Base-by-base conservation (phyloP, 768 basidiomycete genomes). In the Zangia roseola region DNA sequence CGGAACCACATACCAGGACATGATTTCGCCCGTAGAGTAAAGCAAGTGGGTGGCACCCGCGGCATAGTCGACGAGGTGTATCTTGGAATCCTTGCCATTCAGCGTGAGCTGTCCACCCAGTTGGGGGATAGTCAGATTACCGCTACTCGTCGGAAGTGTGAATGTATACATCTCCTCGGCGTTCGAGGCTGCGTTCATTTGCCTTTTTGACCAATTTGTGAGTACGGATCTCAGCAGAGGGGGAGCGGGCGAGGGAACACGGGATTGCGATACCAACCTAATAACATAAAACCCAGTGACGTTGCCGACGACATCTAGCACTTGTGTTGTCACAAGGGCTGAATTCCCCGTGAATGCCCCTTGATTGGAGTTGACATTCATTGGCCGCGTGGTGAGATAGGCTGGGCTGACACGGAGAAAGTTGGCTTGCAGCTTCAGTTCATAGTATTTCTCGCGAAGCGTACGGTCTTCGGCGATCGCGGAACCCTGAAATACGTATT, bases 1-100 rank as follows among this genome's bases (percentile, higher is more conserved):
- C 26, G 17, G 6, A 41, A 20, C 19, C 5, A 42, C 56, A 40
- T 52, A 73, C 78, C 78, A 79, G 8, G 77, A 76, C 56, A 78
- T 58, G 19, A 79, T 72, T 57, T 80, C 78, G 6, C 65, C 75
- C 13, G 75, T 75, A 5, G 78, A 78, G 47, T 78, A 79, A 2
- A 78, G 54, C 35, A 79, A 40, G 23, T 67, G 70, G 6, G 66
- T 74, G 7, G 67, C 68, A 13, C 78, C 78, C 35, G 76, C 76
- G 19, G 49, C 47, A 48, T 79, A 79, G 52, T 79, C 77, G 2
- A 77, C 75, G 12, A 80, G 71, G 47, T 78, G 73, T 30, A 79
- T 67, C 58, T 80, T 80, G 0, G 78, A 78, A 52, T 79, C 77
- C 59, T 73, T 76, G n/a, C 78, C 78, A 47, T 70, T 68, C n/a